Conservation (phyloP, 805 yeast genomes). For the Hanseniaspora opuntiae region DNA sequence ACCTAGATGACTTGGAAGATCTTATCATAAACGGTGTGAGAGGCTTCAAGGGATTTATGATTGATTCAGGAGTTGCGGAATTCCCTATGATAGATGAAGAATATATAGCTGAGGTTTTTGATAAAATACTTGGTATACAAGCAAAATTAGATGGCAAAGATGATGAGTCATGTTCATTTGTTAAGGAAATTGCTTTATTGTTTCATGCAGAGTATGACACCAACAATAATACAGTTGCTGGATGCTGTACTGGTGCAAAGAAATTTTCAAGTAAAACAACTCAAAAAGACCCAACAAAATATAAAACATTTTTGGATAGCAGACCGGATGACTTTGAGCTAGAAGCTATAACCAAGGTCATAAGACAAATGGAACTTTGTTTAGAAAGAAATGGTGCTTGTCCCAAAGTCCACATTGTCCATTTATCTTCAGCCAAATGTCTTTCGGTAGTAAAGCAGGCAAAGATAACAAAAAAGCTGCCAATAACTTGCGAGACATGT, state of each 20-base stretch:
- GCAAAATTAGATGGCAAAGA: background rate
- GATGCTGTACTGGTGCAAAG: slow-evolving; percentile 2
- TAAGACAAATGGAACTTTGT: slow-evolving; percentile 41
- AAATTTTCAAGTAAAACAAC: background rate
- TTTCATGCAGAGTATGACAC: slow-evolving; percentile 89
- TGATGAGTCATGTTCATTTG: background rate
- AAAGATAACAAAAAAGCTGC: slow-evolving; percentile 36
- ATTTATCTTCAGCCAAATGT: slow-evolving; percentile 74
- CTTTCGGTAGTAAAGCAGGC: slow-evolving; percentile 62
- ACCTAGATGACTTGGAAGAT: slow-evolving; percentile 55
- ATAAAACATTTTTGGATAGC: slow-evolving; percentile 63
- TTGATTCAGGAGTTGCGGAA: slow-evolving; percentile 92
- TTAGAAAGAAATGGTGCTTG: slow-evolving; percentile 23
- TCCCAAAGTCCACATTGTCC: slow-evolving; percentile 79
- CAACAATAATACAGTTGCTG: slow-evolving; percentile 5
- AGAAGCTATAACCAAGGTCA: slow-evolving; percentile 64
- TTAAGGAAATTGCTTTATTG: slow-evolving; percentile 56
- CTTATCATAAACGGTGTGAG: slow-evolving; percentile 75
- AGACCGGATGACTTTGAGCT: slow-evolving; percentile 83
- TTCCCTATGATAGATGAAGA: slow-evolving; percentile 65
- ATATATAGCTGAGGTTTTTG: slow-evolving; percentile 35
- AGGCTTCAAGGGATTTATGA: slow-evolving; percentile 85
- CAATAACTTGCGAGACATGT: slow-evolving; percentile 81
- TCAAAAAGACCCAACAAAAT: slow-evolving; percentile 46
- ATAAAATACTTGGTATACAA: slow-evolving; percentile 40